Conservation (phyloP, 78 protist genomes). For the Goniomonas avonlea region DNA sequence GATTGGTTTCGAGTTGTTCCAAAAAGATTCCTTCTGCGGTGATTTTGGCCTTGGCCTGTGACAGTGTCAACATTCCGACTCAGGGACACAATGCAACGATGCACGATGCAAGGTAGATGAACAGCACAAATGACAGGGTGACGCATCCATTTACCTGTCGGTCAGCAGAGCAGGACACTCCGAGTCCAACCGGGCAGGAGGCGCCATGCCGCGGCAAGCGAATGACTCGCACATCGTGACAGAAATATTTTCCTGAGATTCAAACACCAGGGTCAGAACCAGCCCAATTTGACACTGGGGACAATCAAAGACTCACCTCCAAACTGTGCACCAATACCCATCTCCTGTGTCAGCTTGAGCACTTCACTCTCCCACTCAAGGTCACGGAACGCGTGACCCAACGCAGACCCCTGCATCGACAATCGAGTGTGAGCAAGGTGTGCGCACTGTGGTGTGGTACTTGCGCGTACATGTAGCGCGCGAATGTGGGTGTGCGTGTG, state of each 20-base stretch:
- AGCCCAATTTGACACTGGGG: no score
- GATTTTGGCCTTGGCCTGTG: conserved; percentile 47
- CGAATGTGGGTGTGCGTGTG: not conserved
- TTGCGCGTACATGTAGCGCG: not conserved
- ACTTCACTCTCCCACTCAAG: not conserved
- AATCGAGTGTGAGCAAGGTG: not conserved
- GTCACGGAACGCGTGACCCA: not conserved
- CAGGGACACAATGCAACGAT: not conserved
- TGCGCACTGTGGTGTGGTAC: not conserved
- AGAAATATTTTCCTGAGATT: conserved; percentile 60
- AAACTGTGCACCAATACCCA: conserved; percentile 83
- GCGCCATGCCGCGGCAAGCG: conserved; percentile 57
- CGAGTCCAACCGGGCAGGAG: conserved; percentile 73
- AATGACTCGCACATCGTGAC: conserved; percentile 64
- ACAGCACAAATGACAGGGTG: no score
- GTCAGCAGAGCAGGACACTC: conserved; percentile 79
- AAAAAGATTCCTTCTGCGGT: conserved; percentile 63
- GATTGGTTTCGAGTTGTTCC: conserved; percentile 63
- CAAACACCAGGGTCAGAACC: no score
- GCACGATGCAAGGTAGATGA: not conserved
- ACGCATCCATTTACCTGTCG: conserved; percentile 34
- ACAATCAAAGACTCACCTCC: no score
- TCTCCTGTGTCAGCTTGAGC: conserved; percentile 16
- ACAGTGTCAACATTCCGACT: no score
- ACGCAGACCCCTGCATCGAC: not conserved